Evolutionary conservation across 2,329 filamentous ascomycete genomes (phyloP).

Genomic region (Aspergillus sojae): DNA sequence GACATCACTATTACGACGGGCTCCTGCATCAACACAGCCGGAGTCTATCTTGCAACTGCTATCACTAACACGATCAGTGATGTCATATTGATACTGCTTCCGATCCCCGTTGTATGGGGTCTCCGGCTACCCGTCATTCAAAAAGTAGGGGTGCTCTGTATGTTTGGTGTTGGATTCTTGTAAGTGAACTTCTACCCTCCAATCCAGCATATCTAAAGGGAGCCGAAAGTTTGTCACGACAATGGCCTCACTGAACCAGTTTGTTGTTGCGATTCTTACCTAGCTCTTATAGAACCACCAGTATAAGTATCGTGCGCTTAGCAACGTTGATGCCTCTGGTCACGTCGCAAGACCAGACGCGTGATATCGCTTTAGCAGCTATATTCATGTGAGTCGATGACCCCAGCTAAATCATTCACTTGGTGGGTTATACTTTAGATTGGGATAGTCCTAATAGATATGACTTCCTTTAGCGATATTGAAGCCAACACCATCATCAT

Average conservation of each 20-base stretch:
- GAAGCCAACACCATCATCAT: slow-evolving; percentile 7
- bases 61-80: slow-evolving; percentile 28
- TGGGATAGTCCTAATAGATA: neutral
- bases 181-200: slow-evolving; percentile 1
- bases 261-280: neutral
- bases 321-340: slow-evolving; percentile 27
- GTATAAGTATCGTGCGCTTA: slow-evolving; percentile 26
- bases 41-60: slow-evolving; percentile 25
- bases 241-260: neutral
- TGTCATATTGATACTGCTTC: slow-evolving; percentile 24
- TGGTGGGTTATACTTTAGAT: too few species aligned
- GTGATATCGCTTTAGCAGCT: slow-evolving; percentile 19
- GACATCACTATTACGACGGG: slow-evolving; percentile 15
- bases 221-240: too few species aligned
- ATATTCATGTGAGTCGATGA: slow-evolving; percentile 14
- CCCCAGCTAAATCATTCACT: neutral
- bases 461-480: neutral
- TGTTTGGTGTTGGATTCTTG: slow-evolving; percentile 24
- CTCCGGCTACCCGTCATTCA: slow-evolving; percentile 18
- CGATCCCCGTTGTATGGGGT: slow-evolving; percentile 17
- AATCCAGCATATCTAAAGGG: neutral
- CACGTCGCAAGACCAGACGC: slow-evolving; percentile 20
- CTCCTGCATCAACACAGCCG: slow-evolving; percentile 19
- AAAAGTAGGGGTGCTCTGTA: slow-evolving; percentile 21
- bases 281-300: slow-evolving; percentile 19